Conservation (phyloP, 768 basidiomycete genomes). For the Antrodiella citrinella region DNA sequence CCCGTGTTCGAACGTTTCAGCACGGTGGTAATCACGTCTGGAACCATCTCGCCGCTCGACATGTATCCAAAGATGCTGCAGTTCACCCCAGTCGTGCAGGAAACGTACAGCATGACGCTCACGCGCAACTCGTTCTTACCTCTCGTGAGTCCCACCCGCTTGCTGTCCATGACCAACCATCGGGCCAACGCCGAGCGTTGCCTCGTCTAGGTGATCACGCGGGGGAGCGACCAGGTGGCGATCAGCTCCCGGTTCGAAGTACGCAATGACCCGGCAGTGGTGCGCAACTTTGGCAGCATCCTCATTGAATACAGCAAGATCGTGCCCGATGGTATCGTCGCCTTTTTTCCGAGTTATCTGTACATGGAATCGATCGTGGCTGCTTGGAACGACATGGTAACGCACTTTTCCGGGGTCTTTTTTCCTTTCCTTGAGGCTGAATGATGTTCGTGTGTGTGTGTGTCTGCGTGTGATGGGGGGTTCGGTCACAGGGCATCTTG, state of each 20-base stretch:
- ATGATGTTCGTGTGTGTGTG: too few species aligned
- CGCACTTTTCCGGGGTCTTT: background rate
- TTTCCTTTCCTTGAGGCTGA: background rate
- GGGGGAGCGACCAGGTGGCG: conserved; percentile 96
- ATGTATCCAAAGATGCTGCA: conserved; percentile 99
- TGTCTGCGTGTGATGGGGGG: conserved; percentile 1
- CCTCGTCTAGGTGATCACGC: conserved; percentile 78
- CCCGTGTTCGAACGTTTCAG: conserved; percentile 98
- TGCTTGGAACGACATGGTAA: conserved; percentile 99
- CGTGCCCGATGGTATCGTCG: conserved; percentile 96
- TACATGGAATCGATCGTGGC: conserved; percentile 99
- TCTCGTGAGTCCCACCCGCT: conserved; percentile 55
- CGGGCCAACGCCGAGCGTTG: too few species aligned
- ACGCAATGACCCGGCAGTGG: conserved; percentile 96
- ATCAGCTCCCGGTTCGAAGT: conserved; percentile 99
- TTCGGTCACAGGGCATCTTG: conserved; percentile 70
- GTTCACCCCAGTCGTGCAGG: conserved; percentile 94
- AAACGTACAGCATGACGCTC: conserved; percentile 96
- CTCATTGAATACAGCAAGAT: conserved; percentile 97
- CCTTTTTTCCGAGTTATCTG: conserved; percentile 98
- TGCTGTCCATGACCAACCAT: background rate
- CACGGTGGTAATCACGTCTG: conserved; percentile 96
- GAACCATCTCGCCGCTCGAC: conserved; percentile 95
- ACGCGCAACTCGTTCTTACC: conserved; percentile 95
- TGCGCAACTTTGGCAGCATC: conserved; percentile 97